Evolutionary conservation across 345 rosid genomes (phyloP), one percentile per base, ranked within the genome.

Genomic region (Linum tenue): DNA sequence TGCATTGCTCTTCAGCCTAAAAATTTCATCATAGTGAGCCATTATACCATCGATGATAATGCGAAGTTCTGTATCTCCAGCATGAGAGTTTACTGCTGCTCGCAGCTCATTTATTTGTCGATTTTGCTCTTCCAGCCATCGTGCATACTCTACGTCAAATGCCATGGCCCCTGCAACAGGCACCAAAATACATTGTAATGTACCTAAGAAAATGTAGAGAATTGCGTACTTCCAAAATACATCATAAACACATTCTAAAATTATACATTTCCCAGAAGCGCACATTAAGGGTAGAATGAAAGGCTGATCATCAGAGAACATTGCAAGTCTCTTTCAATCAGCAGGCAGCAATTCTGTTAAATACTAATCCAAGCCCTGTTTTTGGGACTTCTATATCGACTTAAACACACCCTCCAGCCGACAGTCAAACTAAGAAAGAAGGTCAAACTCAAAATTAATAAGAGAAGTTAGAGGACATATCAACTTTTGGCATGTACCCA

Each of bases 91-190:
- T 64, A 95, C 86, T 3, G 99, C 97, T 36, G 94, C 80, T 72
- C 97, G 87, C 75, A 95, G 86, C 80, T 95, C 99, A 71, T 86
- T 91, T 71, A 91, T 80, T 73, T 84, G 86, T 40, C 82, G 78
- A 67, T 83, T 89, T 68, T 95, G 87, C 56, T 95, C 99, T 79
- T 95, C 99, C 9, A 81, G 77, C 99, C 97, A 95, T 72, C 99
- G 76, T 55, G 89, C 81, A 81, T 91, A 83, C 72, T 95, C 97
- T 67, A 81, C 96, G 71, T 95, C 97, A 82, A 95, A 95, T 55
- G 97, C 90, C 90, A 91, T 84, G 70, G 99, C 97, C 48, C 99
- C 99, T 95, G 78, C 71, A 82, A 62, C 64, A 70, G 56, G 40
- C 62, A 59, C 39, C 62, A 5, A 17, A 59, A 37, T 22, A 22